phyloP scores from a whole-genome alignment of 768 basidiomycete genomes.

The Tricholoma terreum region DNA sequence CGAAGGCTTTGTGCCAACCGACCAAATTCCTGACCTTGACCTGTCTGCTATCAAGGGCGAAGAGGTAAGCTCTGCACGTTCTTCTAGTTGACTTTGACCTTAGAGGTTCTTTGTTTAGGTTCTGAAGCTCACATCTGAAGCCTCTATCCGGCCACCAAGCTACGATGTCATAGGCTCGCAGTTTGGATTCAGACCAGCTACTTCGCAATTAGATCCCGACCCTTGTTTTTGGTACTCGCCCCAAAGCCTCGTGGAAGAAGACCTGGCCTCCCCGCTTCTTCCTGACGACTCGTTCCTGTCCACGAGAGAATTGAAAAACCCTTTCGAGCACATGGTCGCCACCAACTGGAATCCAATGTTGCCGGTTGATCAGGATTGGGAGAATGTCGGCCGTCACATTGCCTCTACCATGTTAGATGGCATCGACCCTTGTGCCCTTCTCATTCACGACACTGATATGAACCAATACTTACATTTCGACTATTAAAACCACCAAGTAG shows the following conservation, averaged over 20 bases:
- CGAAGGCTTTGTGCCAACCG: constrained; percentile 30
- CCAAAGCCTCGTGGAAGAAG: not conserved
- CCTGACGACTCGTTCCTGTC: not conserved
- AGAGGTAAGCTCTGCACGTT: constrained; percentile 13
- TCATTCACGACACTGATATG: constrained; percentile 5
- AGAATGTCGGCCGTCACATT: not conserved
- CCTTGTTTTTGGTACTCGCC: constrained; percentile 4
- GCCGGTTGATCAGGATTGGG: not conserved
- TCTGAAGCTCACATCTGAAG: not conserved
- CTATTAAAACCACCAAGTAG: not conserved
- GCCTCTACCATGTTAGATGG: not conserved
- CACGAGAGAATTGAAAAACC: not conserved
- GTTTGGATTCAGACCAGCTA: constrained; percentile 10
- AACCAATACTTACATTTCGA: constrained; percentile 17
- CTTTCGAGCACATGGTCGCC: not conserved
- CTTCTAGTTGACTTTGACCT: not conserved
- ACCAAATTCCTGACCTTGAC: constrained; percentile 33
- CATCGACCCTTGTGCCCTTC: not conserved
- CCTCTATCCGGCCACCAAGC: constrained; percentile 6
- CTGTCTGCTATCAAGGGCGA: constrained; percentile 18
- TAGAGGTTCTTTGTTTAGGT: not conserved
- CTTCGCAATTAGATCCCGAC: not conserved
- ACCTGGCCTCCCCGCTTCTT: not conserved
- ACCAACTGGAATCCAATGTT: not conserved
- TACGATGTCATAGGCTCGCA: constrained; percentile 13